Evolutionary conservation across 192 early-diverging fungal species (phyloP).

Genomic region (Rhizoclosmatium globosum): DNA sequence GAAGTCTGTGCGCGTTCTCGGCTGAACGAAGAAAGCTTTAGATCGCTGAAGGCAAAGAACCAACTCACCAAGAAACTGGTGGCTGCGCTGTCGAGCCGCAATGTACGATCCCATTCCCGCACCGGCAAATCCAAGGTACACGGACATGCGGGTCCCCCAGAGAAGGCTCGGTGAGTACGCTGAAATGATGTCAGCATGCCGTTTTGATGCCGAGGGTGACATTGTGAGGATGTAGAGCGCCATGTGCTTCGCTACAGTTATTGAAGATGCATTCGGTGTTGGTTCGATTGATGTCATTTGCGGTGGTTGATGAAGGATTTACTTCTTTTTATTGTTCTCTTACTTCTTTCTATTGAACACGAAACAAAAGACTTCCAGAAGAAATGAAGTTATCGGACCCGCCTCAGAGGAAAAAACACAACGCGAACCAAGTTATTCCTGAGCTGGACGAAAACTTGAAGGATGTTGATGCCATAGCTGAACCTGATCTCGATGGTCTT

Average conservation of each 20-base stretch:
- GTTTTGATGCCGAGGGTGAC: neutral
- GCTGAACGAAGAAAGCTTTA: conserved; percentile 47
- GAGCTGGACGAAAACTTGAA: no score
- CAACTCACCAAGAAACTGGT: conserved; percentile 22
- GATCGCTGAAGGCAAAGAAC: no score
- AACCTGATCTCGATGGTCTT: no score
- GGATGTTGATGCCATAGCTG: no score
- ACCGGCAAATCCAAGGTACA: conserved; percentile 28
- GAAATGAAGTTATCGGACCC: no score
- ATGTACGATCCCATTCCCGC: neutral
- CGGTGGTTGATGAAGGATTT: neutral
- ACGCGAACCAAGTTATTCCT: no score
- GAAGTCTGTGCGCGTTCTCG: conserved; percentile 87
- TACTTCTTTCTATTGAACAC: no score
- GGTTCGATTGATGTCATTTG: neutral
- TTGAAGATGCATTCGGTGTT: neutral
- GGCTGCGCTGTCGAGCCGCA: conserved; percentile 3
- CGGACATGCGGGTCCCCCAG: neutral
- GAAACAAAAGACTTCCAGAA: no score
- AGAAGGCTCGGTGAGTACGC: conserved; percentile 14
- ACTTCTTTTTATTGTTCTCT: neutral
- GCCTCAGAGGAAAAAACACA: no score
- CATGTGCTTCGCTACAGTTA: neutral
- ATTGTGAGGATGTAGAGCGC: conserved; percentile 12
- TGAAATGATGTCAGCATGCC: conserved; percentile 4